Evolutionary conservation across 371 early-diverging fungal species (phyloP).

Genomic region (Actinomortierella ambigua): DNA sequence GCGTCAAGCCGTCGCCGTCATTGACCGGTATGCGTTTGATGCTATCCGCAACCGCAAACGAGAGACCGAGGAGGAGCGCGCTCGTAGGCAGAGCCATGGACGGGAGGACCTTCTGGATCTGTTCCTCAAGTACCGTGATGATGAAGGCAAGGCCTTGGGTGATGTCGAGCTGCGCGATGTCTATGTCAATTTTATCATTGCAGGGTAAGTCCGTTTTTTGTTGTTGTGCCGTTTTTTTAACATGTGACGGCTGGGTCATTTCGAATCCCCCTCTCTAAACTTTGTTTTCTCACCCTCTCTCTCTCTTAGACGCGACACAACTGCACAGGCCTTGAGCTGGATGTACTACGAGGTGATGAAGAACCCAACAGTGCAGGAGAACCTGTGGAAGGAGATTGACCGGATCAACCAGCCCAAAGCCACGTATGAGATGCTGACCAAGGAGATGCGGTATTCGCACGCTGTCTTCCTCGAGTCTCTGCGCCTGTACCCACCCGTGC

Average conservation of each 20-base stretch:
- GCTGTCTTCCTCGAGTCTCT: constrained; percentile 70
- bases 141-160: constrained; percentile 53
- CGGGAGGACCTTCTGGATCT: constrained; percentile 63
- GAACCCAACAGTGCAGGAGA: constrained; percentile 59
- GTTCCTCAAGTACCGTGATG: constrained; percentile 63
- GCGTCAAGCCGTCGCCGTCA: constrained; percentile 49
- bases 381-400: constrained; percentile 62
- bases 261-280: not conserved
- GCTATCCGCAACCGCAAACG: constrained; percentile 51
- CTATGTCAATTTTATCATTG: constrained; percentile 71
- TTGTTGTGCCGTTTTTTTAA: constrained; percentile 8
- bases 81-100: constrained; percentile 22
- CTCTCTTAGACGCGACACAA: constrained; percentile 50
- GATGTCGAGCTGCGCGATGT: constrained; percentile 67
- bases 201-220: constrained; percentile 9
- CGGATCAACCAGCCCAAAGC: constrained; percentile 21
- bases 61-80: constrained; percentile 42
- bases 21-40: constrained; percentile 55
- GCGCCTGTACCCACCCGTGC: constrained; percentile 74
- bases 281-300: not conserved
- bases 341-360: constrained; percentile 61
- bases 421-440: constrained; percentile 46
- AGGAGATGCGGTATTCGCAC: constrained; percentile 60
- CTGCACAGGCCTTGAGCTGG: constrained; percentile 76
- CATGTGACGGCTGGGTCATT: not conserved